Evolutionary conservation across 345 rosid genomes (phyloP).

Genomic region (Syzygium aqueum): DNA sequence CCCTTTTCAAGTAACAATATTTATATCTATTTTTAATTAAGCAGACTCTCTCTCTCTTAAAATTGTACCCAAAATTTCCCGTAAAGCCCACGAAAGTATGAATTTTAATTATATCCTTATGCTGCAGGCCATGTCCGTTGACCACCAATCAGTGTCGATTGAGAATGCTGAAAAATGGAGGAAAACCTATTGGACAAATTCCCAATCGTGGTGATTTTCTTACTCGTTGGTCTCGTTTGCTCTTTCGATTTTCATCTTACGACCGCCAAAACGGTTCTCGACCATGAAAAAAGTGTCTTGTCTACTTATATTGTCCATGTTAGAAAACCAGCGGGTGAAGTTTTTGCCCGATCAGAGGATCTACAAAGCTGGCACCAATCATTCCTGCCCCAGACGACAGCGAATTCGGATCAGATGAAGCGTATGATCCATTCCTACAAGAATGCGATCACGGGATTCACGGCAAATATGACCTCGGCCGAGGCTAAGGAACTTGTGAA

Average conservation of each 20-base stretch:
- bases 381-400: background rate
- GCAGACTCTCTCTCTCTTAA: no score
- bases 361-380: slow-evolving; percentile 2
- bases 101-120: no score
- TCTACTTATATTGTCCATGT: slow-evolving; percentile 7
- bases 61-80: no score
- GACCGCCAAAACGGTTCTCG: background rate
- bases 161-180: background rate
- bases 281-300: background rate
- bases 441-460: slow-evolving; percentile 16
- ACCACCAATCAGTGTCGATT: no score
- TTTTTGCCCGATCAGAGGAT: background rate
- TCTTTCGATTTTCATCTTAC: background rate
- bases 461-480: slow-evolving; percentile 10
- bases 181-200: background rate
- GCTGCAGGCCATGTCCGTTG: no score
- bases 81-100: no score
- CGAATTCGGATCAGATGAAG: background rate
- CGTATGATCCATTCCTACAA: slow-evolving; percentile 13
- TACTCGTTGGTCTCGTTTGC: background rate
- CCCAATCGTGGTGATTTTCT: background rate
- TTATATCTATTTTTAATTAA: no score
- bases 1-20: no score
- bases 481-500: slow-evolving; percentile 12
- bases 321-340: background rate